A percentile compares a stretch with the other conserved stretches of the same genome.
phyloP scores from a whole-genome alignment of 192 early-diverging fungal genomes.

The Lobulomyces angularis region DNA sequence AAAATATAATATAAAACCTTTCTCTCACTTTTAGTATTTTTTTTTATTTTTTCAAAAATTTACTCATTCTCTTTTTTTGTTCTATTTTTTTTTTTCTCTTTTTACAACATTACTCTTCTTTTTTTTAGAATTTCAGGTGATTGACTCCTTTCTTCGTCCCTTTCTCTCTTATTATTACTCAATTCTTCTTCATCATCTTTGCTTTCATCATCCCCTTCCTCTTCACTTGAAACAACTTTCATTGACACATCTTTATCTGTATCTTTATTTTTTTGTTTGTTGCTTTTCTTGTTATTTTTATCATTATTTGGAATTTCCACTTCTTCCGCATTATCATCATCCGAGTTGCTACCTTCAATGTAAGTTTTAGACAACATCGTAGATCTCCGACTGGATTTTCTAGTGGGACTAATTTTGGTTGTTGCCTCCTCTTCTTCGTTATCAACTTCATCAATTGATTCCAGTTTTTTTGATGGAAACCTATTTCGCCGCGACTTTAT shows the following conservation, averaged over 20 bases:
- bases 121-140: slow-evolving; percentile 4
- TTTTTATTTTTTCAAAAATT: no score
- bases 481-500: slow-evolving; percentile 29
- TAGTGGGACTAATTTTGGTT: slow-evolving; percentile 11
- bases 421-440: background rate
- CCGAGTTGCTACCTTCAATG: slow-evolving; percentile 19
- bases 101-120: slow-evolving; percentile 4
- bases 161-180: background rate
- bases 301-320: background rate
- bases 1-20: slow-evolving; percentile 14
- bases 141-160: no score
- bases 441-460: background rate
- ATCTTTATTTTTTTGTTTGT: slow-evolving; percentile 2
- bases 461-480: background rate
- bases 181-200: slow-evolving; percentile 2
- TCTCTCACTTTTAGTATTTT: no score
- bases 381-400: slow-evolving; percentile 3
- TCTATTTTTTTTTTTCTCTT: background rate
- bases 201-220: slow-evolving; percentile 1
- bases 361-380: background rate
- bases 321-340: slow-evolving; percentile 18
- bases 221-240: slow-evolving; percentile 3
- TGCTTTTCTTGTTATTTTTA: background rate
- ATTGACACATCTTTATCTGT: slow-evolving; percentile 16
- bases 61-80: slow-evolving; percentile 14